Base-by-base conservation (phyloP, 2,329 filamentous ascomycete species). In the Mycosphaerelloides madeirae region DNA sequence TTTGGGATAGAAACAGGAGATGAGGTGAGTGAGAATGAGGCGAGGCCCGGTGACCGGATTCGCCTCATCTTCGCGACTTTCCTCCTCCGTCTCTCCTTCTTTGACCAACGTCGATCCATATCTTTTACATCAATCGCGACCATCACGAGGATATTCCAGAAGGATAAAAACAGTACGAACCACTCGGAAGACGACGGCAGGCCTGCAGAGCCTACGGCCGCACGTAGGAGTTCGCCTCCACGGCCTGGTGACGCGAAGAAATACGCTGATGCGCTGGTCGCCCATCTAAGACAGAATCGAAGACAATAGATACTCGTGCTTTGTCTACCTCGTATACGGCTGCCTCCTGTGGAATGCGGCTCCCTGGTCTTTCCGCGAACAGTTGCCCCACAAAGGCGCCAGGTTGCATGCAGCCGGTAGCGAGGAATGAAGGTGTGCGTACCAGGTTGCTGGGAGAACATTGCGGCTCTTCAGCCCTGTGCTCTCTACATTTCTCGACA, bases 331-430 rank as follows among this genome's bases (percentile, higher is more conserved):
- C 42, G 42, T 33, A 28, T 39, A 38, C 12, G 36, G 9, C 19
- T 44, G 29, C 42, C 29, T 32, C 25, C 14, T 19, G 13, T 29
- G n/a, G 6, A 14, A 32, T 11, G 20, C 7, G 22, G 14, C 32
- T n/a, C n/a, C n/a, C n/a, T n/a, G n/a, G n/a, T n/a, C n/a, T n/a
- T 44, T 43, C 52, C 41, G 56, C 46, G 53, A 54, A 39, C 56
- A 49, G 55, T 46, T 41, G 29, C 44, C 40, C 18, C 29, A 53
- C 51, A 55, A 56, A 55, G 50, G 33, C 38, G 31, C 18, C 18
- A 32, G 29, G 38, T 33, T 42, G 51, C 50, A 40, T 35, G 15
- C 37, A 44, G 19, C 41, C 34, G 56, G 47, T 32, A 35, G 20
- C 39, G 50, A 51, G 22, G 22, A 41, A 49, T 45, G 50, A 51